These are phyloP conservation scores for Podaxis mareebaensis DNA, from an alignment of 768 basidiomycete genomes.

Conservation along the genomic window DNA sequence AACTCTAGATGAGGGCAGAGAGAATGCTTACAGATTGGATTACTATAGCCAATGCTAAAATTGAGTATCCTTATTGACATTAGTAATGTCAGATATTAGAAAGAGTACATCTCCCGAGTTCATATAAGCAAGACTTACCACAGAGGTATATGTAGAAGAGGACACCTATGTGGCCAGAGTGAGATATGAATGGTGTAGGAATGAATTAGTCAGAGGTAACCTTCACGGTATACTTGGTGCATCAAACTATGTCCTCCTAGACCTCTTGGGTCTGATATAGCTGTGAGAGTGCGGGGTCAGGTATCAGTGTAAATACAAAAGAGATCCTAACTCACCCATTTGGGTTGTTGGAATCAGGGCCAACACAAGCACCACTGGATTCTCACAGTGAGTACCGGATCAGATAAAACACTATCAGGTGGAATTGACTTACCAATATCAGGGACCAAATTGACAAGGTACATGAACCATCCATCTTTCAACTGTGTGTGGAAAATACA, in stretches of 20 bases:
- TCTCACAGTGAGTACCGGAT: not conserved
- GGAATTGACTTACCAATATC: not conserved
- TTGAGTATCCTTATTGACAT: not conserved
- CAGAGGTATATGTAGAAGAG: not conserved
- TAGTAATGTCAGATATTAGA: not conserved
- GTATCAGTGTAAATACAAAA: too few species aligned
- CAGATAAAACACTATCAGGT: not conserved
- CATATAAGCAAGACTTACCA: not conserved
- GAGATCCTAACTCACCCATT: not conserved
- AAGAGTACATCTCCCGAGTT: not conserved
- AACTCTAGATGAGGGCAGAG: too few species aligned
- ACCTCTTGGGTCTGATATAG: not conserved
- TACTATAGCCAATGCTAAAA: not conserved
- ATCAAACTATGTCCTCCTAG: not conserved
- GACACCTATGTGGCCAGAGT: not conserved
- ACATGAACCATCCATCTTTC: not conserved
- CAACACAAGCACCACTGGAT: not conserved
- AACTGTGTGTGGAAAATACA: too few species aligned
- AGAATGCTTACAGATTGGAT: not conserved
- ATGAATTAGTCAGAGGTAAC: not conserved
- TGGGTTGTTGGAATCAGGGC: not conserved
- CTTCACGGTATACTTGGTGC: not conserved
- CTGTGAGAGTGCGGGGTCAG: too few species aligned
- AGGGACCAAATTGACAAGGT: not conserved
- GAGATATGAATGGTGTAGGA: not conserved